Conservation (phyloP, 805 yeast species). For the Schwanniomyces vanrijiae region DNA sequence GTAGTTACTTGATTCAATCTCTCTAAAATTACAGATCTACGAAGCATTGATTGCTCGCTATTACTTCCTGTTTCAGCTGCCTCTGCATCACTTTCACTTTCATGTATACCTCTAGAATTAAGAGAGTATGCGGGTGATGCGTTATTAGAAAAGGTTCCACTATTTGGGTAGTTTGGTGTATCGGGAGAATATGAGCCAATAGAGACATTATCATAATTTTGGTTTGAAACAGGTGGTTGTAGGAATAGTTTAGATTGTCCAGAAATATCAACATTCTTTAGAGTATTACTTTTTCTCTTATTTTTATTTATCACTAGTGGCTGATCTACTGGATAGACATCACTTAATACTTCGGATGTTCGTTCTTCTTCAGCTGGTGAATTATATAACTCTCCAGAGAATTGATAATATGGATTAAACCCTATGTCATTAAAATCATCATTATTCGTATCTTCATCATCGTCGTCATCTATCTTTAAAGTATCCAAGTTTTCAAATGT, state of each 20-base stretch:
- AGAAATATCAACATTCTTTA: background rate
- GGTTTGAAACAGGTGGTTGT: background rate
- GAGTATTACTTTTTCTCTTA: slow-evolving; percentile 6
- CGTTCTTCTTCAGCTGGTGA: slow-evolving; percentile 28
- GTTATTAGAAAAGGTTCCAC: slow-evolving; percentile 3
- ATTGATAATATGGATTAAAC: slow-evolving; percentile 1
- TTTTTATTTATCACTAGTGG: slow-evolving; percentile 35
- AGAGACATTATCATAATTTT: slow-evolving; percentile 20
- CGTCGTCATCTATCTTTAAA: slow-evolving; percentile 21
- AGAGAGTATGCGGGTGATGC: slow-evolving; percentile 6
- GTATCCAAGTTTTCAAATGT: slow-evolving; percentile 39
- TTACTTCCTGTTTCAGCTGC: no score
- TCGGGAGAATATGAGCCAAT: slow-evolving; percentile 41
- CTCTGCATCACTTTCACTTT: slow-evolving; percentile 6
- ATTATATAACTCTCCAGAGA: slow-evolving; percentile 16
- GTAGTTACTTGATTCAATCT: slow-evolving; percentile 38
- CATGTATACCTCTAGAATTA: slow-evolving; percentile 1
- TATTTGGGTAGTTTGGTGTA: slow-evolving; percentile 25
- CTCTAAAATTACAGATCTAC: slow-evolving; percentile 39
- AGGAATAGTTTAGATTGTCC: background rate
- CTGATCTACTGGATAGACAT: slow-evolving; percentile 32
- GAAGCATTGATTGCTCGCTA: slow-evolving; percentile 15
- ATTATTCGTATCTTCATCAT: slow-evolving; percentile 5
- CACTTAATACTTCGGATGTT: slow-evolving; percentile 43
- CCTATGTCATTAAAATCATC: background rate